Percentiles rank a stretch among this genome's conserved stretches.
Conservation (phyloP, 2,329 filamentous ascomycete species). For the Albophoma yamanashiensis region DNA sequence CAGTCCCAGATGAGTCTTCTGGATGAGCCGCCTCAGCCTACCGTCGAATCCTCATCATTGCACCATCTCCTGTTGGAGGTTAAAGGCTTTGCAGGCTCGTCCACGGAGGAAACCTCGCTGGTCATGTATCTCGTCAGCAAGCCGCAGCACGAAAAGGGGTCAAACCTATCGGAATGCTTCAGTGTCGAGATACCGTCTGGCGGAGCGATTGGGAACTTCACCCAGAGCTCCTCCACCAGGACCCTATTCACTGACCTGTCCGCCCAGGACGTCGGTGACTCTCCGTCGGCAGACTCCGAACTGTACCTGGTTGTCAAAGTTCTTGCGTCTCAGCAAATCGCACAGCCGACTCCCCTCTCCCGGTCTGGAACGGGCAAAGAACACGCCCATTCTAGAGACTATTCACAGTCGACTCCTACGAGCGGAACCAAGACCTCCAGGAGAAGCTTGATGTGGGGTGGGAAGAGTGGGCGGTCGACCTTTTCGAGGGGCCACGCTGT, state of each 20-base stretch:
- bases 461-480: constrained; percentile 42
- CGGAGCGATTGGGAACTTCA: constrained; percentile 56
- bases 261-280: constrained; percentile 58
- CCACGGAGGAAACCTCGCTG: constrained; percentile 64
- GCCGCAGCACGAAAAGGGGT: constrained; percentile 48
- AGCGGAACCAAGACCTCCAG: constrained; percentile 43
- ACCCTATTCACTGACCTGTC: constrained; percentile 84
- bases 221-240: constrained; percentile 58
- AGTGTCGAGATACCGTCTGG: constrained; percentile 66
- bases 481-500: constrained; percentile 39
- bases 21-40: constrained; percentile 63
- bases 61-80: constrained; percentile 80
- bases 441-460: constrained; percentile 61
- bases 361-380: constrained; percentile 37
- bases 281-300: constrained; percentile 53
- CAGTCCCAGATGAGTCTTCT: constrained; percentile 95
- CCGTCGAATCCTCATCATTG: constrained; percentile 57
- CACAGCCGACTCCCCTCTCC: constrained; percentile 34
- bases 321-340: constrained; percentile 45
- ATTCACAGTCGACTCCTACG: constrained; percentile 36
- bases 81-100: constrained; percentile 67
- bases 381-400: constrained; percentile 30
- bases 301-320: constrained; percentile 80
- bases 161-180: constrained; percentile 73
- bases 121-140: constrained; percentile 71